These are phyloP conservation scores for Nissolia schottii DNA, from an alignment of 306 rosid genomes.

Conservation along the genomic window DNA sequence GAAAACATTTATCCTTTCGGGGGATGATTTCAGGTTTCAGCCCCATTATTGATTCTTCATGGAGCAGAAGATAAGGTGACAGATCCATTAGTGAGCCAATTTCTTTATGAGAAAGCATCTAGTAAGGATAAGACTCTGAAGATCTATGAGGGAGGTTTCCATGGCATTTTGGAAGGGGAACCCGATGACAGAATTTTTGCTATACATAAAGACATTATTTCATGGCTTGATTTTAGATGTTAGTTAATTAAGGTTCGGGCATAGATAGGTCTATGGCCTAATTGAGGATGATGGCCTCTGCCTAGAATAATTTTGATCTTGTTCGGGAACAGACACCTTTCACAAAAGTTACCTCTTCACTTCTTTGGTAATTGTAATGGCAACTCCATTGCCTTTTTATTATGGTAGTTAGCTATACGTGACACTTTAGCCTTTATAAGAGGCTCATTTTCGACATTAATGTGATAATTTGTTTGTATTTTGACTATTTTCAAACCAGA, in stretches of 20 bases:
- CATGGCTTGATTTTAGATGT: constrained; percentile 65
- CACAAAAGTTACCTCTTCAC: background rate
- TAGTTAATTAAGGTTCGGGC: background rate
- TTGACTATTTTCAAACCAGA: background rate
- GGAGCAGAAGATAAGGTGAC: constrained; percentile 83
- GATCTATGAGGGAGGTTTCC: constrained; percentile 65
- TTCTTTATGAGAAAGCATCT: constrained; percentile 73
- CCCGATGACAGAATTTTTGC: constrained; percentile 65
- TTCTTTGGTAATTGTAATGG: too few species aligned
- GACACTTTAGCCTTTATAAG: background rate
- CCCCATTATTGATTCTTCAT: constrained; percentile 79
- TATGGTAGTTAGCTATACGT: background rate
- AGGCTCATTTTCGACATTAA: background rate
- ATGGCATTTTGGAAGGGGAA: constrained; percentile 87
- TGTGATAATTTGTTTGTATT: background rate
- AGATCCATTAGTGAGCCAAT: constrained; percentile 72
- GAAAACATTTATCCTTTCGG: background rate
- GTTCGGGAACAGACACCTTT: background rate
- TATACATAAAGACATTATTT: constrained; percentile 63
- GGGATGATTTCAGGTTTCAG: constrained; percentile 49
- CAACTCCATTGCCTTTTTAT: background rate
- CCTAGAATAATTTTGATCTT: background rate
- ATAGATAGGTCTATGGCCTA: background rate
- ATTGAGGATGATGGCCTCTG: background rate
- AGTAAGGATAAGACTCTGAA: constrained; percentile 67